Percentiles rank a stretch among this genome's conserved stretches.
Evolutionary conservation across 202 grass and related monocot genomes (phyloP).

Genomic region (Brachypodium distachyon): DNA sequence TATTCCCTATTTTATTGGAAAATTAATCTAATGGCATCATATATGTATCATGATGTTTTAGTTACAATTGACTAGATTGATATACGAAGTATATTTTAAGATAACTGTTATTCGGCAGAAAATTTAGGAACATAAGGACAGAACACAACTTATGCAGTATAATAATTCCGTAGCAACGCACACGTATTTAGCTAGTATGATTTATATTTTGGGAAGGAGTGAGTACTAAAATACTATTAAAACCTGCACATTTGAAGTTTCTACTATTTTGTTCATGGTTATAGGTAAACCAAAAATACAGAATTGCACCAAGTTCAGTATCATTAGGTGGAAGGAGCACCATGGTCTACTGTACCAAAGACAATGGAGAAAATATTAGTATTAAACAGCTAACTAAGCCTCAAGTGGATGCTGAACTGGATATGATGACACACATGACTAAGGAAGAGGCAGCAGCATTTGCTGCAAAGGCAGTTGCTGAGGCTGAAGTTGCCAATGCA

Average conservation of each 20-base stretch:
- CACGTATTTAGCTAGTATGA: no score
- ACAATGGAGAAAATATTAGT: constrained; percentile 30
- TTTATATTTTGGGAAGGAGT: no score
- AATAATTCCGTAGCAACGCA: no score
- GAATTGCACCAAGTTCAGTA: constrained; percentile 44
- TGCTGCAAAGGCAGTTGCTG: constrained; percentile 75
- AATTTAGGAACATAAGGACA: no score
- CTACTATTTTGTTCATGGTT: constrained; percentile 27
- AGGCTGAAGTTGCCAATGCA: constrained; percentile 67
- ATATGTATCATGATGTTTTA: no score
- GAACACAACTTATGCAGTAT: no score
- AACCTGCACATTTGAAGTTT: not conserved
- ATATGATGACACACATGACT: constrained; percentile 46
- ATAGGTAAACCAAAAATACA: constrained; percentile 73
- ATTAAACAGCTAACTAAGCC: constrained; percentile 35
- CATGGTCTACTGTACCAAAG: constrained; percentile 16
- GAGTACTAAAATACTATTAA: not conserved
- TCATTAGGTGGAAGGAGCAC: constrained; percentile 30
- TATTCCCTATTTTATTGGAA: no score
- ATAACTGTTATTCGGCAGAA: no score
- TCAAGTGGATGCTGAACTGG: constrained; percentile 51
- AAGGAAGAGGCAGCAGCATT: constrained; percentile 60
- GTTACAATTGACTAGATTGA: no score
- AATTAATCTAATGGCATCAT: no score
- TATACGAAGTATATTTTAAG: no score